These are phyloP conservation scores for Wickerhamiella siamensis DNA, from an alignment of 805 yeast genomes.

Conservation along the genomic window DNA sequence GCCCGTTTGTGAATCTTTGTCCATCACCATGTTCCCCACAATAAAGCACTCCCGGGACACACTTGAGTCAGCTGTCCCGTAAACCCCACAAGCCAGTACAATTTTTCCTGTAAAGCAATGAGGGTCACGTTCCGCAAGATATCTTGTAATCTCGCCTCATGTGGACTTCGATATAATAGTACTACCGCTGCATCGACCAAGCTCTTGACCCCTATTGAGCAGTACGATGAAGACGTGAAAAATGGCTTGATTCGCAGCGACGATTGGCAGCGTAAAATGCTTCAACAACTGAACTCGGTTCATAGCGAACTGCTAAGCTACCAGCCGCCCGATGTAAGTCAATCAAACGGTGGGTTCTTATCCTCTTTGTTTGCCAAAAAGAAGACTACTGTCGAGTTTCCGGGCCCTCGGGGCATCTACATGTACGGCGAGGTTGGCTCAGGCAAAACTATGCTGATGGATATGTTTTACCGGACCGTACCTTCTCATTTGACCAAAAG, in stretches of 20 bases:
- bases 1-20: too few species aligned
- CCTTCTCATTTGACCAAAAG: slow-evolving; percentile 64
- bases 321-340: slow-evolving; percentile 36
- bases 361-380: background rate
- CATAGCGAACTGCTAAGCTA: slow-evolving; percentile 43
- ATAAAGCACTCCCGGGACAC: too few species aligned
- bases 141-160: background rate
- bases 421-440: slow-evolving; percentile 97
- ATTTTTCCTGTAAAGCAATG: too few species aligned
- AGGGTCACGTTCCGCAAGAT: too few species aligned
- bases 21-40: too few species aligned
- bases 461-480: slow-evolving; percentile 72
- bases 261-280: slow-evolving; percentile 62
- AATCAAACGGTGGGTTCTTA: background rate
- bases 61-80: too few species aligned
- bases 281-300: slow-evolving; percentile 44
- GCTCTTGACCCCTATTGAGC: slow-evolving; percentile 20
- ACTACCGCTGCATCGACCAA: background rate
- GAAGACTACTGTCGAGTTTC: slow-evolving; percentile 20
- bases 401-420: slow-evolving; percentile 66
- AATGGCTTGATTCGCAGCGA: slow-evolving; percentile 39
- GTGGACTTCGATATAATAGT: background rate
- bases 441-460: slow-evolving; percentile 98
- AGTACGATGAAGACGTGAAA: slow-evolving; percentile 24
- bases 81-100: too few species aligned